Evolutionary conservation across 495 filamentous ascomycete genomes (phyloP).

Genomic region (Usnea hakonensis): DNA sequence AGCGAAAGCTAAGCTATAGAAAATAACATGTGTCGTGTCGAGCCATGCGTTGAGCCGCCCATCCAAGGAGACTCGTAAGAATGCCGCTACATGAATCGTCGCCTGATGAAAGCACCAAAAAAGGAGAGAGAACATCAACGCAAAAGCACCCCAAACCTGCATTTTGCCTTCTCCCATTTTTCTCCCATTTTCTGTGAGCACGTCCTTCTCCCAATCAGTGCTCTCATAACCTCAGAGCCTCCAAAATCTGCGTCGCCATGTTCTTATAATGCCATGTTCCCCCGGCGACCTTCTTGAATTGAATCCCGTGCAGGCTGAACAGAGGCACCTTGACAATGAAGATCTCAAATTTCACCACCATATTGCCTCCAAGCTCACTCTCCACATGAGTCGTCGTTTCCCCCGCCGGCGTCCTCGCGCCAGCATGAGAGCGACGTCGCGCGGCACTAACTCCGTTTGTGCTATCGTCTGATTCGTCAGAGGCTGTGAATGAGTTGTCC

Average conservation of each 20-base stretch:
- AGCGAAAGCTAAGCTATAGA: neutral
- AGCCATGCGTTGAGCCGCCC: neutral
- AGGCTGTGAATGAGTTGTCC: conserved; percentile 70
- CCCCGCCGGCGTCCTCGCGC: conserved; percentile 48
- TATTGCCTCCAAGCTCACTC: conserved; percentile 69
- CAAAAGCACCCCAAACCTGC: neutral
- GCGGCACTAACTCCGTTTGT: conserved; percentile 18
- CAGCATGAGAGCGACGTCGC: conserved; percentile 24
- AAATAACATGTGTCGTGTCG: neutral
- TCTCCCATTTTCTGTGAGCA: neutral
- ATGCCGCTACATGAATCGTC: conserved; percentile 5
- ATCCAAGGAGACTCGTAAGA: conserved; percentile 13
- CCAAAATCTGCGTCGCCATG: conserved; percentile 91
- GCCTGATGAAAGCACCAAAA: neutral
- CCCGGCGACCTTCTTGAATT: conserved; percentile 95
- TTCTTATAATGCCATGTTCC: conserved; percentile 98
- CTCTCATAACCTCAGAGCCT: conserved; percentile 69
- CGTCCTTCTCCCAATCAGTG: neutral
- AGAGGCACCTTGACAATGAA: conserved; percentile 96
- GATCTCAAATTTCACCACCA: conserved; percentile 88
- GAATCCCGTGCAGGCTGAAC: conserved; percentile 86
- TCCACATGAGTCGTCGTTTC: conserved; percentile 83
- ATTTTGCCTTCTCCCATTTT: neutral
- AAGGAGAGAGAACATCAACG: neutral
- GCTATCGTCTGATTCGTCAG: conserved; percentile 62